A percentile compares a stretch with the other conserved stretches of the same genome.
phyloP scores from a whole-genome alignment of 2,329 filamentous ascomycete species.

The Verticillium zaregamsianum region DNA sequence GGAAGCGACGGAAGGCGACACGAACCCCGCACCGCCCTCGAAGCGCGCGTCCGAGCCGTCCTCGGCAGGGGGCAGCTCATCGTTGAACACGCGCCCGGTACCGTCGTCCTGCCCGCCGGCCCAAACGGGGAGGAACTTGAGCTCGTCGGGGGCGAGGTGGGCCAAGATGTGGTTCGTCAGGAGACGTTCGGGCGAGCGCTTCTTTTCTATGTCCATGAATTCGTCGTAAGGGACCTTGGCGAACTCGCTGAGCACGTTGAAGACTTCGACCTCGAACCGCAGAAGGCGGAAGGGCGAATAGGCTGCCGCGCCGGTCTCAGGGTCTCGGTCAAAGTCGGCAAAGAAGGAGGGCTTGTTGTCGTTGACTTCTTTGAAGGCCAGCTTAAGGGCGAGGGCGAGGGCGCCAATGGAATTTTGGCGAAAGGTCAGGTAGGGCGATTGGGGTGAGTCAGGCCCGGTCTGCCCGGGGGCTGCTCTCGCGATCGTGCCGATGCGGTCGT shows the following conservation, averaged over 20 bases:
- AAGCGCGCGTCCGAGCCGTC: conserved; percentile 36
- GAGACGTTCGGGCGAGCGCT: conserved; percentile 23
- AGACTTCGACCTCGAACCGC: conserved; percentile 5
- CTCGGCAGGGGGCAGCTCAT: conserved; percentile 33
- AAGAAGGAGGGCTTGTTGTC: neutral
- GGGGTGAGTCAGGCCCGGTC: neutral
- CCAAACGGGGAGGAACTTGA: conserved; percentile 62
- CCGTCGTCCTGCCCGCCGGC: conserved; percentile 52
- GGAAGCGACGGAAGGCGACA: neutral
- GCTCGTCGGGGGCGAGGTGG: conserved; percentile 51
- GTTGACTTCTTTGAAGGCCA: neutral
- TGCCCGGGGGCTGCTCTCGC: neutral
- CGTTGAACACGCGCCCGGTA: conserved; percentile 45
- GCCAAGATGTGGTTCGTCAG: conserved; percentile 44
- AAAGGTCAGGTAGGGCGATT: neutral
- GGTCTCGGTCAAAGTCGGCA: neutral
- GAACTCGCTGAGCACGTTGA: conserved; percentile 2
- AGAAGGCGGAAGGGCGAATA: neutral
- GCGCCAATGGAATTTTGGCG: neutral
- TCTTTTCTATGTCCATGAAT: conserved; percentile 23
- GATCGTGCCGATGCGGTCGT: conserved; percentile 18
- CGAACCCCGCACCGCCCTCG: conserved; percentile 15
- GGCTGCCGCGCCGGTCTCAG: neutral
- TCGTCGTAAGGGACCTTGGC: conserved; percentile 5
- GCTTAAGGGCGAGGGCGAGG: neutral